Base-by-base conservation (phyloP, 805 yeast genomes). In the Alloascoidea africana region DNA sequence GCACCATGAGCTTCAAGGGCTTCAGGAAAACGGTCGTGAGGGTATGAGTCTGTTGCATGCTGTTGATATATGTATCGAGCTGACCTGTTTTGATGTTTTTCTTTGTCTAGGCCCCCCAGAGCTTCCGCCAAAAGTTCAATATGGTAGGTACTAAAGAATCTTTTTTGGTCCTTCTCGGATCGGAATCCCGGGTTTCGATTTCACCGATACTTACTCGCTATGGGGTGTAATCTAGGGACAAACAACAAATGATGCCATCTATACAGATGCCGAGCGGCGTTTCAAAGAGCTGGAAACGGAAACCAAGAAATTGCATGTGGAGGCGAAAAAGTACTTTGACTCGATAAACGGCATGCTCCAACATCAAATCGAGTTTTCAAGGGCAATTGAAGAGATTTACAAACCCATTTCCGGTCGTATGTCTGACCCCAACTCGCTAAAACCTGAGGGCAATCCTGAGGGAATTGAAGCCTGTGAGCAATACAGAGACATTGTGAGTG, bases 401-500 rank as follows among this genome's bases (percentile, higher is more conserved):
- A 85, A 89, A 59, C 98, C 98, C 1, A 91, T 91, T 43, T 76
- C 91, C 39, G 98, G 98, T 33, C 76, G 86, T 43, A 65, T 83
- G 54, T 76, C 91, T 13, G 97, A 91, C 54, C 96, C 96, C 4
- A 82, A 77, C 52, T 73, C 91, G 4, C 58, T 83, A 2, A 70
- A 73, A 35, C 87, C 87, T 0, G 98, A 91, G 54, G 96, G 93
- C 47, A 87, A 87, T 52, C 96, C 96, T 3, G 94, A 91, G 38
- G 98, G 97, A 48, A 85, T 91, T 46, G 76, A 81, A 51, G 98
- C 98, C 1, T 74, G 94, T 50, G 94, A 82, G 52, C 94, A 82
- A 54, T 91, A 87, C 59, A 68, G 94, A 41, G 93, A 72, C 33
- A 79, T 86, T 40, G 96, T 91, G 27, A 70, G 73, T 37, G 96